Evolutionary conservation across 2,329 filamentous ascomycete species (phyloP), one percentile per base, ranked within the genome.

Genomic region (Grosmannia clavigera): DNA sequence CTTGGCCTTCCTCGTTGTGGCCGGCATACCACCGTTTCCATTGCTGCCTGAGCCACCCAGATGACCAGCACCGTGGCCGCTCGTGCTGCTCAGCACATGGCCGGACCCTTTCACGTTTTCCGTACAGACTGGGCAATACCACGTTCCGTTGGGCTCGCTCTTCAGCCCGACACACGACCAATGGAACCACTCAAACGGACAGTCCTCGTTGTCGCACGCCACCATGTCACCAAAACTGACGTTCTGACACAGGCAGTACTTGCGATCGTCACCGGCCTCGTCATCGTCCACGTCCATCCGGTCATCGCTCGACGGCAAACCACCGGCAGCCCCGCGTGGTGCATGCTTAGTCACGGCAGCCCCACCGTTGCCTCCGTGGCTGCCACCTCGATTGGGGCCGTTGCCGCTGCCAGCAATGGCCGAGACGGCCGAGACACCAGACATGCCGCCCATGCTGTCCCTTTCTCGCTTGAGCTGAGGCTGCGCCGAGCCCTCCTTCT

Each of bases 181-280:
- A 73, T 94, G 89, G 71, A 94, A 94, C 89, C 89, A 94, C 74
- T 94, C 88, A 68, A 83, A 88, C 55, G 85, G 84, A 72, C 89
- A 94, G 65, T 85, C 80, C 61, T 87, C 84, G 71, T 92, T 92
- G 75, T 94, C 89, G 74, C 89, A 94, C 35, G 88, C 89, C 64
- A 94, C 88, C 89, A 94, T 94, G 68, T 92, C 87, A 63, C 89
- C 89, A 68, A 88, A 91, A 71, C 87, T 90, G 65, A 92, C 86
- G 67, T 87, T 87, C 70, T 92, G 86, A 71, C 89, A 94, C 35
- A 86, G 79, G 73, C 89, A 94, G 73, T 94, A 94, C 71, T 90
- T 88, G 69, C 87, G 86, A 72, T 91, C 87, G 64, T 86, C 85
- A 59, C 84, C 84, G 51, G 86, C 86, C 60, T 90, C 87, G 57